phyloP scores from a whole-genome alignment of 2,329 filamentous ascomycete species.

The Pestalotiopsis sp. region DNA sequence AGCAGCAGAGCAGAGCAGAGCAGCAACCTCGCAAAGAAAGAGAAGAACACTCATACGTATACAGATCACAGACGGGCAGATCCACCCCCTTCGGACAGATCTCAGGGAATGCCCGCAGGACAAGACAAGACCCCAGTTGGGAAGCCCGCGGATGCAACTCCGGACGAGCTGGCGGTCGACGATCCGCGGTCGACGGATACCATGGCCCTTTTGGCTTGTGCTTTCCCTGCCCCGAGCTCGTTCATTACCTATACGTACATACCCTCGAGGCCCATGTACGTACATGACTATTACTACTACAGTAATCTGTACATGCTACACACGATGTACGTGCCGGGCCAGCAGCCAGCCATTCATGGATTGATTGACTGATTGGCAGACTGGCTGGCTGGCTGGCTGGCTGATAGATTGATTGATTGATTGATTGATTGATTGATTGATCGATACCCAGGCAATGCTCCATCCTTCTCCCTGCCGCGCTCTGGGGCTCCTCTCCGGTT shows the following conservation, averaged over 20 bases:
- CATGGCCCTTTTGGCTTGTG: neutral
- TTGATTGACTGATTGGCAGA: no score
- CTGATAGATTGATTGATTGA: neutral
- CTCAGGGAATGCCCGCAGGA: neutral
- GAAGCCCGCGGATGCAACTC: neutral
- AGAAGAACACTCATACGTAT: neutral
- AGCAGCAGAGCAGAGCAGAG: neutral
- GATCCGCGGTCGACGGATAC: neutral
- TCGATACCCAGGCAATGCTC: neutral
- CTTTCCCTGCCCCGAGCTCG: neutral
- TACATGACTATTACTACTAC: no score
- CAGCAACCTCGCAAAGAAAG: neutral
- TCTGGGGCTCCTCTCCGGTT: constrained; percentile 13
- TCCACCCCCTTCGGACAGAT: neutral
- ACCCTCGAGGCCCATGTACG: no score
- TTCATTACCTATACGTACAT: neutral
- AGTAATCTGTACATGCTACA: no score
- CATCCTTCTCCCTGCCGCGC: neutral
- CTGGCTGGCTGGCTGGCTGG: no score
- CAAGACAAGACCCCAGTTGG: neutral
- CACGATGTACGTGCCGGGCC: no score
- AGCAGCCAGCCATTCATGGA: no score
- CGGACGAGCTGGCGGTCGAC: neutral
- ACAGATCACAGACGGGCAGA: neutral
- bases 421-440: no score